Conservation (phyloP, 2,329 filamentous ascomycete genomes). For the Calonectria multiphialidica region DNA sequence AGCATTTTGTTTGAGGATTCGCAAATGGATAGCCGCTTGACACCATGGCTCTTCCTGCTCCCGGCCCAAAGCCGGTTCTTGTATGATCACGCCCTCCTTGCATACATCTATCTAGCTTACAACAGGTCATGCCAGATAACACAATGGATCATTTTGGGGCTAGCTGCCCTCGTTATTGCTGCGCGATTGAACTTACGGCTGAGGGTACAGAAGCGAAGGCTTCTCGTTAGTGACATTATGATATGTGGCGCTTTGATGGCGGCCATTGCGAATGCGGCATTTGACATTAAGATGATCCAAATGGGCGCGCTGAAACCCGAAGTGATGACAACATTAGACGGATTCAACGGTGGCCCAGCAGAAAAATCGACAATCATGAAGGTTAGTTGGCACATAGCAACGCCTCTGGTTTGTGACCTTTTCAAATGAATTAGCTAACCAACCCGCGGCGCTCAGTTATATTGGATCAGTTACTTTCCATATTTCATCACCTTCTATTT, state of each 20-base stretch:
- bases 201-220: background rate
- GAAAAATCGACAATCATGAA: background rate
- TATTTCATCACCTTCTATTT: slow-evolving; percentile 30
- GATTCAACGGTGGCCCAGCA: background rate
- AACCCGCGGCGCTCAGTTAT: background rate
- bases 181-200: background rate
- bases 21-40: background rate
- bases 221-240: background rate
- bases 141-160: background rate
- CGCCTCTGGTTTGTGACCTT: too few species aligned
- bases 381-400: background rate
- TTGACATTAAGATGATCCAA: slow-evolving; percentile 18
- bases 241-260: slow-evolving; percentile 17
- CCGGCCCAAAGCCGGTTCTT: background rate
- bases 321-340: background rate
- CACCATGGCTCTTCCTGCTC: background rate
- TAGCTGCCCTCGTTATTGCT: background rate
- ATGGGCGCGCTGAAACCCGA: slow-evolving; percentile 25
- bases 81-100: background rate
- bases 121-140: background rate
- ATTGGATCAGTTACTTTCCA: slow-evolving; percentile 28
- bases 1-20: too few species aligned
- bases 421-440: background rate
- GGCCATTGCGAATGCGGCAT: slow-evolving; percentile 12
- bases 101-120: background rate